phyloP scores from a whole-genome alignment of 768 basidiomycete species.

The Tremella fuciformis region DNA sequence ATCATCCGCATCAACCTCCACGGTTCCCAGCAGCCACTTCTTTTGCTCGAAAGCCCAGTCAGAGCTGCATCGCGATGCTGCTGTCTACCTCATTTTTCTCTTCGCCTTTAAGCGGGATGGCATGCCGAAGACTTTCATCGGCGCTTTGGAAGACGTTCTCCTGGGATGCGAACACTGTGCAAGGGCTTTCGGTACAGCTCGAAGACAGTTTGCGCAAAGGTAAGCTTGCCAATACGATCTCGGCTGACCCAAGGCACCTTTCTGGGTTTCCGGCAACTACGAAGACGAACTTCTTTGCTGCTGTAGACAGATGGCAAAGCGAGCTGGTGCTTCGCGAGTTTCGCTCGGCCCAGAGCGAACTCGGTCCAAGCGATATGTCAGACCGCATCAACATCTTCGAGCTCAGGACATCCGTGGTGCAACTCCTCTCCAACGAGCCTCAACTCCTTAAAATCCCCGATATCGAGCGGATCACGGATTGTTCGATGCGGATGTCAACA shows the following conservation, averaged over 20 bases:
- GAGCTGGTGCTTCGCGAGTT: slow-evolving; percentile 59
- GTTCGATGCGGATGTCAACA: not conserved
- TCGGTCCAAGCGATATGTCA: slow-evolving; percentile 52
- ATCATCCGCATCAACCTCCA: slow-evolving; percentile 10
- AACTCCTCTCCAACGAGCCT: slow-evolving; percentile 40
- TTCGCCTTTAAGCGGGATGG: slow-evolving; percentile 66
- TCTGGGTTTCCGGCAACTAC: slow-evolving; percentile 60
- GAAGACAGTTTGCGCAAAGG: slow-evolving; percentile 66
- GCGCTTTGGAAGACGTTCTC: slow-evolving; percentile 60
- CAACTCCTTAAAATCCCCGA: slow-evolving; percentile 19
- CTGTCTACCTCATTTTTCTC: slow-evolving; percentile 76
- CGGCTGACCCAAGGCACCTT: slow-evolving; percentile 62
- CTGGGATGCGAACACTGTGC: slow-evolving; percentile 69
- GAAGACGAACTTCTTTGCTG: slow-evolving; percentile 61
- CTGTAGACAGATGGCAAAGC: slow-evolving; percentile 68
- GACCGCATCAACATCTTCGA: slow-evolving; percentile 9
- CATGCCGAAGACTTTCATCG: slow-evolving; percentile 65
- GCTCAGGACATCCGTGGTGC: slow-evolving; percentile 28
- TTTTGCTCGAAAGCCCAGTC: slow-evolving; percentile 67
- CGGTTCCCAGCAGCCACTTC: slow-evolving; percentile 61
- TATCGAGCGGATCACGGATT: slow-evolving; percentile 21
- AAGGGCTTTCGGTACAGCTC: slow-evolving; percentile 63
- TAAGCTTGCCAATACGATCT: slow-evolving; percentile 55
- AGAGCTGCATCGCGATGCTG: slow-evolving; percentile 61
- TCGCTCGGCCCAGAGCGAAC: slow-evolving; percentile 42